Conservation (phyloP, 257 asterid genomes). For the Solanum sparsipilum region DNA sequence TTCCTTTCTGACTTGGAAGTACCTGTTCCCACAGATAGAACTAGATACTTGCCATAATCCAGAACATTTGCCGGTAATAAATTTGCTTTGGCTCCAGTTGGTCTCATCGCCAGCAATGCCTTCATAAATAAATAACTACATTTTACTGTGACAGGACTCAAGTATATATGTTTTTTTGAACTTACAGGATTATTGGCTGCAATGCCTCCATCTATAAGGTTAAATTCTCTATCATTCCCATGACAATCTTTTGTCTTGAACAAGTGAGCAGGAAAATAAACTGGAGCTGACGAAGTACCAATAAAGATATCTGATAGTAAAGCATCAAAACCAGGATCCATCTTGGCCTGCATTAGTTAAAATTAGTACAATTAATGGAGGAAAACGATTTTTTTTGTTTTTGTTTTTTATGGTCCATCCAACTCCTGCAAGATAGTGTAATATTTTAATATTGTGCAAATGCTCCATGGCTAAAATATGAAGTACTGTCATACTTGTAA, state of each 20-base stretch:
- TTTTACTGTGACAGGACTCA: not conserved
- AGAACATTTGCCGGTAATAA: not conserved
- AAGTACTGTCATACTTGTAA: slow-evolving; percentile 21
- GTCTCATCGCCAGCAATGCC: not conserved
- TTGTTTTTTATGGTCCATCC: slow-evolving; percentile 19
- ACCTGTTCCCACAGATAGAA: not conserved
- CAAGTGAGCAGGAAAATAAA: slow-evolving; percentile 4
- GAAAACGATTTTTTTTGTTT: too few relatives aligned
- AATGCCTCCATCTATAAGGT: not conserved
- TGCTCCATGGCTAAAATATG: not conserved
- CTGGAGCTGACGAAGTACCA: slow-evolving; percentile 55
- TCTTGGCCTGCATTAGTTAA: slow-evolving; percentile 8
- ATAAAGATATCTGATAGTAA: slow-evolving; percentile 25
- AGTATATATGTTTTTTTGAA: not conserved
- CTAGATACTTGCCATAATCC: not conserved
- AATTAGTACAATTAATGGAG: not conserved
- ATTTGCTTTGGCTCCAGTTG: not conserved
- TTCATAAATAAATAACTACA: not conserved
- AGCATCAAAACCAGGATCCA: slow-evolving; percentile 15
- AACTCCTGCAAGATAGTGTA: slow-evolving; percentile 6
- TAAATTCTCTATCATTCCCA: slow-evolving; percentile 13
- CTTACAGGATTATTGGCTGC: not conserved
- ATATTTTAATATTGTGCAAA: not conserved
- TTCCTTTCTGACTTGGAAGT: not conserved
- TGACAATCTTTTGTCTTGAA: not conserved